Base-by-base conservation (phyloP, 305 asterid species). In the Fraxinus angustifolia region DNA sequence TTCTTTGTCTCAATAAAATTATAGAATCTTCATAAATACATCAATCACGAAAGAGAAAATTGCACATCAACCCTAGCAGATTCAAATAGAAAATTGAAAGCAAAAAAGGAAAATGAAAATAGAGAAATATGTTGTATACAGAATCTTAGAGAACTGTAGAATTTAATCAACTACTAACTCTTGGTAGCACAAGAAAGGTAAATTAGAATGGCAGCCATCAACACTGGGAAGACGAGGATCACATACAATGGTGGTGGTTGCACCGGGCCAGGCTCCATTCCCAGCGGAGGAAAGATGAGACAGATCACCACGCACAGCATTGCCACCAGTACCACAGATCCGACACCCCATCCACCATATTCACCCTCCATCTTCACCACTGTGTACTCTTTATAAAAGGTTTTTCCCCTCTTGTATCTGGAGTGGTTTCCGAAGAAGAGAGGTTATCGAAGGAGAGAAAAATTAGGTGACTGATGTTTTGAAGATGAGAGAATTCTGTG, bases 191-290 rank as follows among this genome's bases (percentile, higher is more conserved):
- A 38, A 67, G 73, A 26, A 67, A 67, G 73, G 73, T 67, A 67
- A 67, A 67, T 67, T 28, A 67, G 73, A 67, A 67, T 67, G 36
- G 73, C 73, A 67, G 73, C 73, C 73, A 67, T 67, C 36, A 67
- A 67, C 73, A 67, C 73, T 1, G 73, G 73, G 73, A 67, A 67
- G 36, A 67, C n/a, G 10, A 67, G 73, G 35, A 67, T 26, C 73
- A 67, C 73, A 28, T 67, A 67, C 8, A 30, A 67, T 30, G 73
- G 73, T 34, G 73, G 73, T 26, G 35, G 73, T 28, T 67, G 73
- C 8, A 67, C 10, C 3, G 73, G 73, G 17, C 73, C 73, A 12
- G 17, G 36, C 38, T 67, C 19, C 73, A 67, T 67, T 67, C 19
- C 73, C 17, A 67, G 73, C 36, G 73, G 73, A 28, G 30, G 73